Evolutionary conservation across 2,329 filamentous ascomycete species (phyloP).

Genomic region (Fusarium compactum): DNA sequence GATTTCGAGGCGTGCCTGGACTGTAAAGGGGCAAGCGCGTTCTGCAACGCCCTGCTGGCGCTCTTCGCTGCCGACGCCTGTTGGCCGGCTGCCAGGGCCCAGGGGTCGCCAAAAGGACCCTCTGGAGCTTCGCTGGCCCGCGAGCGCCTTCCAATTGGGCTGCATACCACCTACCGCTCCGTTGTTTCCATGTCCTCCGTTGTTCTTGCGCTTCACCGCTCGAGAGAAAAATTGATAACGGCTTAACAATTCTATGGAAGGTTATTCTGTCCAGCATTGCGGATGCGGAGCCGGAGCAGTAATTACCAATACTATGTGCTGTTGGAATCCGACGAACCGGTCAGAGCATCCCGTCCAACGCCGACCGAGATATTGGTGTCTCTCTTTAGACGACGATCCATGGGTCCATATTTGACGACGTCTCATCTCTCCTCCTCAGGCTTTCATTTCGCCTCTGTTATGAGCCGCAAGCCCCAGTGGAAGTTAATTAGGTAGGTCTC

Average conservation of each 20-base stretch:
- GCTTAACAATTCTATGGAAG: conserved; percentile 11
- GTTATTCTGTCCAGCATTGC: conserved; percentile 19
- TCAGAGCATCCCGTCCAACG: neutral
- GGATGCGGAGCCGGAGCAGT: neutral
- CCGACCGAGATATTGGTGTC: conserved; percentile 18
- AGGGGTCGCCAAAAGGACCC: conserved; percentile 22
- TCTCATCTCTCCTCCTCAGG: conserved; percentile 30
- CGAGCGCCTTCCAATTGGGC: conserved; percentile 8
- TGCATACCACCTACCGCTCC: conserved; percentile 24
- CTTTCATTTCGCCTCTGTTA: conserved; percentile 30
- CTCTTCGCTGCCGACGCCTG: conserved; percentile 37
- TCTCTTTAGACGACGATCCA: conserved; percentile 41
- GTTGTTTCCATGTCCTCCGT: conserved; percentile 16
- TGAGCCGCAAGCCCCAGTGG: conserved; percentile 6
- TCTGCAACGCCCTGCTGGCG: conserved; percentile 42
- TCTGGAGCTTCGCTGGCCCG: conserved; percentile 14
- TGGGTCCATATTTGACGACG: conserved; percentile 46
- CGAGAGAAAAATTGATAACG: conserved; percentile 22
- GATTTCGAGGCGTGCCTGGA: conserved; percentile 49
- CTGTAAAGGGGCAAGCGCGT: conserved; percentile 53
- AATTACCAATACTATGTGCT: neutral
- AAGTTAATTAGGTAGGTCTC: conserved; percentile 2
- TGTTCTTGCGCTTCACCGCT: conserved; percentile 41
- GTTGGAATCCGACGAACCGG: conserved; percentile 3
- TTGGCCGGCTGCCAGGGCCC: conserved; percentile 38